Base-by-base conservation (phyloP, 2,329 filamentous ascomycete species). In the Triangularia verruculosa region DNA sequence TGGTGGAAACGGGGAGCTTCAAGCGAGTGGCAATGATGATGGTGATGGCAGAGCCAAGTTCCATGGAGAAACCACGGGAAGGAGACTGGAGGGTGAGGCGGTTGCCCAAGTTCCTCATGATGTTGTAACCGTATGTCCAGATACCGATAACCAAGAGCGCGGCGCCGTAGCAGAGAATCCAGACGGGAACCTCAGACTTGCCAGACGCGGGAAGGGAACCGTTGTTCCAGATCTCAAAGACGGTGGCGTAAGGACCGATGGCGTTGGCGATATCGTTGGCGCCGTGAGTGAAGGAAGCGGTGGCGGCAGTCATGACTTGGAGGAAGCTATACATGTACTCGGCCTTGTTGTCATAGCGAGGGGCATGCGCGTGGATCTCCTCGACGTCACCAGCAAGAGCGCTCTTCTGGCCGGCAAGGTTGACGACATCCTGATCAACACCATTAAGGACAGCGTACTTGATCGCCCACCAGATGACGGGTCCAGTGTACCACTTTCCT, bases 261-360 rank as follows among this genome's bases (percentile, higher is more conserved):
- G 86, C 85, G 71, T 83, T 89, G 69, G 83, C 79, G 20, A 89
- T 83, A 65, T 89, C 87, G 73, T 89, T 90, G 68, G 86, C 85
- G 24, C 87, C 87, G 75, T 90, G 86, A 1, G 83, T 83, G 66
- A 89, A 88, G 3, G 85, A 87, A 13, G 86, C 83, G 30, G 86
- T 85, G 67, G 83, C 82, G 9, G 86, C 86, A 4, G 86, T 86
- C 75, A 86, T 78, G 69, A 87, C 74, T 69, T 86, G 85, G 28
- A 86, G 78, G 74, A 85, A 87, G 5, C 82, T 84, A 74, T 84
- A 88, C 57, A 85, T 77, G 75, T 84, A 84, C 74, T 89, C 86
- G 67, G 82, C 78, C 66, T 83, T 81, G 75, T 89, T 89, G 70
- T 87, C 81, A 74, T 83, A 89, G 72, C 87, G 85, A 27, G 80